Evolutionary conservation across 805 yeast species (phyloP).

Genomic region (Monosporozyma aerobia): DNA sequence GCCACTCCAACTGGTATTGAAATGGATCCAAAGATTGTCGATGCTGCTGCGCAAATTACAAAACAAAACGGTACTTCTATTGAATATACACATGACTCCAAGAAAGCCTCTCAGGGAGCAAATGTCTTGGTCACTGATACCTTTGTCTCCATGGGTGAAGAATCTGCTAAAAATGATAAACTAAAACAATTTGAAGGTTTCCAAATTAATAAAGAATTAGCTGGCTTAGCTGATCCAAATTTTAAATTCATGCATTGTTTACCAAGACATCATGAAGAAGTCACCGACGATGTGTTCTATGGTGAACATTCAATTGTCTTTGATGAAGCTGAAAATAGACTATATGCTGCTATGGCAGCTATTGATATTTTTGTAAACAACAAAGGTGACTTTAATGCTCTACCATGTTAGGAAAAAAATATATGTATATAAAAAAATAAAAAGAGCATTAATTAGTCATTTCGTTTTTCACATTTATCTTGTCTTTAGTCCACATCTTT

Average conservation of each 20-base stretch:
- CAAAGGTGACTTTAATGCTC: constrained; percentile 48
- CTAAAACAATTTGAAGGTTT: constrained; percentile 77
- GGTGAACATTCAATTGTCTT: constrained; percentile 77
- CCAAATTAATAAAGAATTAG: constrained; percentile 67
- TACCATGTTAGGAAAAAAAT: neutral
- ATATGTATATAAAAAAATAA: no score
- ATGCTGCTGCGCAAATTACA: constrained; percentile 46
- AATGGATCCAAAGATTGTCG: constrained; percentile 46
- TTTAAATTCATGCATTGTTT: constrained; percentile 97
- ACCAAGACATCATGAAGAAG: constrained; percentile 94
- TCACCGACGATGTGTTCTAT: constrained; percentile 86
- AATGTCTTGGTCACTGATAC: constrained; percentile 90
- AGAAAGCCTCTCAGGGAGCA: constrained; percentile 62
- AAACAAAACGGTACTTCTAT: constrained; percentile 42
- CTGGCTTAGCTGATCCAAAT: constrained; percentile 47
- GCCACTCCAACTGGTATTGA: constrained; percentile 19
- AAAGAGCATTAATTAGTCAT: neutral
- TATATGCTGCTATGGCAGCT: constrained; percentile 93
- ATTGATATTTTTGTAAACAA: constrained; percentile 83
- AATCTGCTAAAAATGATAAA: constrained; percentile 60
- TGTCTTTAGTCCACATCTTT: neutral
- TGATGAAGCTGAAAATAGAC: constrained; percentile 91
- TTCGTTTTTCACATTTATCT: neutral
- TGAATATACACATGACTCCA: constrained; percentile 61
- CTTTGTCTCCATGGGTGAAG: constrained; percentile 98